Base-by-base conservation (phyloP, 495 filamentous ascomycete species). In the Penicillium crystallinum region DNA sequence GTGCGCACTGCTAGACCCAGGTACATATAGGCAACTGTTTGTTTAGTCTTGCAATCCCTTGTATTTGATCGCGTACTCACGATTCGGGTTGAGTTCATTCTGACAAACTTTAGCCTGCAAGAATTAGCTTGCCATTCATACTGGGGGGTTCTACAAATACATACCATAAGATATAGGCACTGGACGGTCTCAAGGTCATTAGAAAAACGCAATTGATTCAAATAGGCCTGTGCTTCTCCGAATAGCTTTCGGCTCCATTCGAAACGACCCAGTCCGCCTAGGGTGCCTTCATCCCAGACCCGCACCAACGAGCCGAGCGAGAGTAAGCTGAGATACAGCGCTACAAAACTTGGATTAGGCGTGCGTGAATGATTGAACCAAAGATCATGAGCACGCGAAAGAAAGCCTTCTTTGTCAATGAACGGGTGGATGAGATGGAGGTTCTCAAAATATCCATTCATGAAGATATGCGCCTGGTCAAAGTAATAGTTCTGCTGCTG, bases 241-340 rank as follows among this genome's bases (percentile, higher is more conserved):
- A 74, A 74, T n/a, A 74, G 54, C 57, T 72, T 74, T 33, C 71
- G 55, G 38, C 71, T 72, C 71, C 71, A 74, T 48, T 72, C 66
- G 46, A 74, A 74, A 7, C 71, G 64, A 3, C 62, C 65, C 45
- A 72, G 38, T 0, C 71, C 71, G 12, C 66, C 69, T 6, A 72
- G 43, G 9, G 52, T 62, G 15, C 58, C 55, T 46, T 74, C 64
- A 56, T 72, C 68, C 71, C 71, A 74, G 14, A 72, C 66, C 4
- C 69, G 63, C 7, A 72, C 65, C 31, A 74, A 38, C 5, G 68
- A 60, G 5, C 71, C 71, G 52, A 72, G 65, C 0, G 71, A 72
- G 0, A 74, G 52, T 11, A 74, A 52, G 47, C 71, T 72, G 29
- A 74, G 53, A 42, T 74, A 74, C 4, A 72, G 43, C 12, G 71